A percentile compares a stretch with the other conserved stretches of the same genome.
Conservation (phyloP, 805 yeast genomes). For the Lachancea dasiensis region DNA sequence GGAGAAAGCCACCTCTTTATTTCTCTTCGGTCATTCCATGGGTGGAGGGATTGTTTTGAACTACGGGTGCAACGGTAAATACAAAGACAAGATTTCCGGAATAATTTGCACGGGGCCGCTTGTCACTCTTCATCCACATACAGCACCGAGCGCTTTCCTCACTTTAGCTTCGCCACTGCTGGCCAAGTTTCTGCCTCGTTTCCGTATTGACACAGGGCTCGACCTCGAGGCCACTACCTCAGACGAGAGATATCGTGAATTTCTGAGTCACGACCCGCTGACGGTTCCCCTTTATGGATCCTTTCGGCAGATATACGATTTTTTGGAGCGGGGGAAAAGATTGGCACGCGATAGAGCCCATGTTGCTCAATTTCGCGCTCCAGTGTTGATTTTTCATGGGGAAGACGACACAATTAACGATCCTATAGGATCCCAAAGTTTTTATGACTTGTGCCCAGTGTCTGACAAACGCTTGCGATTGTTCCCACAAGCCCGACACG, state of each 20-base stretch:
- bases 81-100: slow-evolving; percentile 41
- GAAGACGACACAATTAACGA: slow-evolving; percentile 56
- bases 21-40: slow-evolving; percentile 69
- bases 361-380: slow-evolving; percentile 36
- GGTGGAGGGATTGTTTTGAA: slow-evolving; percentile 71
- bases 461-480: slow-evolving; percentile 21
- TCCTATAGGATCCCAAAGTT: slow-evolving; percentile 40
- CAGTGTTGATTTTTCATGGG: slow-evolving; percentile 59
- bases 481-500: slow-evolving; percentile 28
- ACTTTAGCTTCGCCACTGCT: slow-evolving; percentile 39
- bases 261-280: slow-evolving; percentile 39
- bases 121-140: slow-evolving; percentile 49
- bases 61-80: slow-evolving; percentile 53
- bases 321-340: slow-evolving; percentile 54
- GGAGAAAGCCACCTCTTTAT: slow-evolving; percentile 31
- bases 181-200: slow-evolving; percentile 40
- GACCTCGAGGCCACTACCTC: slow-evolving; percentile 50
- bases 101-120: slow-evolving; percentile 56
- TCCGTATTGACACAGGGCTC: slow-evolving; percentile 50
- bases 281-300: slow-evolving; percentile 47
- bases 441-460: slow-evolving; percentile 33
- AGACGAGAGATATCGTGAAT: slow-evolving; percentile 42
- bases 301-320: slow-evolving; percentile 50
- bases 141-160: slow-evolving; percentile 46
- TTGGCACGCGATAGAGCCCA: slow-evolving; percentile 37